These are phyloP conservation scores for Myriosclerotinia scirpicola DNA, from an alignment of 2,329 filamentous ascomycete species.

Conservation along the genomic window DNA sequence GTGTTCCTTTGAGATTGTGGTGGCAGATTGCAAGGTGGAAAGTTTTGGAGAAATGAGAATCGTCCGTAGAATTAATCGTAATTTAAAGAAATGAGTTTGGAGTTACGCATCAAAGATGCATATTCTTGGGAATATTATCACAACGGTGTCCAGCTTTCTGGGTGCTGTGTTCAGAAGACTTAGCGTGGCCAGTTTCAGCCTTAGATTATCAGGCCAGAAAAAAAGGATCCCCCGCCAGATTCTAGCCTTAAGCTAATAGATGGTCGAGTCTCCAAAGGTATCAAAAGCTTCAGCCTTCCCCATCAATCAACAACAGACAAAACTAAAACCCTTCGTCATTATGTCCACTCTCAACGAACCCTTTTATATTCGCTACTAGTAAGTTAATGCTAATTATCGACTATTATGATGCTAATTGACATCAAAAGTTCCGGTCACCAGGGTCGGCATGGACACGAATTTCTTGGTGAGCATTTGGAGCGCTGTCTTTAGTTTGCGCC, in stretches of 20 bases:
- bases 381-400: slow-evolving; percentile 43
- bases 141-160: slow-evolving; percentile 25
- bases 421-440: slow-evolving; percentile 84
- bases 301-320: slow-evolving; percentile 8
- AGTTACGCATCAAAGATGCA: slow-evolving; percentile 33
- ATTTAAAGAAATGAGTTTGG: slow-evolving; percentile 27
- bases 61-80: slow-evolving; percentile 29
- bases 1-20: slow-evolving; percentile 25
- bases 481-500: neutral
- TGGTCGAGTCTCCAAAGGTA: neutral
- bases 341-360: slow-evolving; percentile 58
- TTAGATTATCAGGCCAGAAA: slow-evolving; percentile 16
- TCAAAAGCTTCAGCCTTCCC: slow-evolving; percentile 34
- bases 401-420: slow-evolving; percentile 8
- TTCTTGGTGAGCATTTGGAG: slow-evolving; percentile 65
- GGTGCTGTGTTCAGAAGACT: slow-evolving; percentile 24
- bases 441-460: slow-evolving; percentile 96
- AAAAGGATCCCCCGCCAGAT: slow-evolving; percentile 14
- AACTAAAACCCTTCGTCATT: slow-evolving; percentile 21
- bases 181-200: slow-evolving; percentile 24
- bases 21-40: slow-evolving; percentile 24
- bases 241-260: slow-evolving; percentile 15
- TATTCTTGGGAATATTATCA: slow-evolving; percentile 23
- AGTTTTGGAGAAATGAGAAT: slow-evolving; percentile 20
- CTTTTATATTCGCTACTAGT: slow-evolving; percentile 99